These are phyloP conservation scores for Atractiella rhizophila DNA, from an alignment of 768 basidiomycete genomes.

Conservation along the genomic window DNA sequence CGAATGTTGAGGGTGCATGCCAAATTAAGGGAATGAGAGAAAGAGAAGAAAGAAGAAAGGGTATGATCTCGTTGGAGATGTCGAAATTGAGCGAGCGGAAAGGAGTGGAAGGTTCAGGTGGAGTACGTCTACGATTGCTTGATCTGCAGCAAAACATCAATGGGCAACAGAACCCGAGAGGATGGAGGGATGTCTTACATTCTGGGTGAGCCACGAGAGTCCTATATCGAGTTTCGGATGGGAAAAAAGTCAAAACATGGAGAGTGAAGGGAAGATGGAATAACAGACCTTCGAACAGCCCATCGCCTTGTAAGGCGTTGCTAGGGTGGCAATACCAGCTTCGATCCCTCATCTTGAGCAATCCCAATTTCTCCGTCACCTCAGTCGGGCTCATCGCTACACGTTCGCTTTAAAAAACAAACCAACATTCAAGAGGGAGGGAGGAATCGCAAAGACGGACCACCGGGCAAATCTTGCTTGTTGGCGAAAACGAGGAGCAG, in stretches of 20 bases:
- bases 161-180: no score
- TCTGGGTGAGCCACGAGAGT: no score
- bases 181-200: no score
- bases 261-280: not conserved
- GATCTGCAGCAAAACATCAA: no score
- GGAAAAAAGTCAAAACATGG: not conserved
- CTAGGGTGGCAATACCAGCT: conserved; percentile 99
- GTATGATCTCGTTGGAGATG: no score
- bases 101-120: no score
- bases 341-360: conserved; percentile 85
- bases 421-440: not conserved
- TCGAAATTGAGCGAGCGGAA: no score
- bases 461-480: conserved; percentile 93
- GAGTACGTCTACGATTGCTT: no score
- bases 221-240: no score
- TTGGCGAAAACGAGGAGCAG: conserved; percentile 93
- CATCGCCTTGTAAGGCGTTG: conserved; percentile 49
- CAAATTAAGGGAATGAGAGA: no score
- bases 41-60: no score
- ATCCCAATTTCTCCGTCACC: conserved; percentile 84
- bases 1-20: no score
- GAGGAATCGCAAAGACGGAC: conserved; percentile 27
- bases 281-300: conserved; percentile 57
- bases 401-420: not conserved
- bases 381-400: conserved; percentile 97